These are phyloP conservation scores for Amanita rubescens DNA, from an alignment of 768 basidiomycete genomes.

Conservation along the genomic window DNA sequence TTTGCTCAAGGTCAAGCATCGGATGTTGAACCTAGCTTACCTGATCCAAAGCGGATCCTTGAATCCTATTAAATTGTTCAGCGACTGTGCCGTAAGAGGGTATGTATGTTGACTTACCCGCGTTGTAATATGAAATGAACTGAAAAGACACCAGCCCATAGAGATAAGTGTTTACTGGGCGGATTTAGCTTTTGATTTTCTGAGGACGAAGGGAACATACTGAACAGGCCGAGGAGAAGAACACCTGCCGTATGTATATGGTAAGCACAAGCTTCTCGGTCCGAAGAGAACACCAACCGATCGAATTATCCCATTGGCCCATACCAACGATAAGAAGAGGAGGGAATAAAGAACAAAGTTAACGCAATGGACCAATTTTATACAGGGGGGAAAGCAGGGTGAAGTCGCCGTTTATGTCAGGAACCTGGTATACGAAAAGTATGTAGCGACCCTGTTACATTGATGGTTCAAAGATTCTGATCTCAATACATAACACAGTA, in stretches of 20 bases:
- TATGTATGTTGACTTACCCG: constrained; percentile 18
- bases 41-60: constrained; percentile 31
- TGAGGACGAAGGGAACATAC: constrained; percentile 13
- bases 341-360: background rate
- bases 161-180: constrained; percentile 26
- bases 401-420: too few species aligned
- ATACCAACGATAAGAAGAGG: constrained; percentile 11
- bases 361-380: too few species aligned
- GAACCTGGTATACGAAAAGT: too few species aligned
- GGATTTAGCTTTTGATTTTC: background rate
- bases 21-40: constrained; percentile 12
- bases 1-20: too few species aligned
- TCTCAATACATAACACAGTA: too few species aligned
- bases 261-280: too few species aligned
- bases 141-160: constrained; percentile 37
- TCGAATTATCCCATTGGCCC: constrained; percentile 20
- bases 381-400: too few species aligned
- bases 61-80: constrained; percentile 19
- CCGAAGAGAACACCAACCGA: constrained; percentile 15
- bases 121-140: constrained; percentile 31
- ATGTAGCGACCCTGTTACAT: too few species aligned
- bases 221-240: constrained; percentile 22
- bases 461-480: too few species aligned
- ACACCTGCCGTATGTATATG: constrained; percentile 13
- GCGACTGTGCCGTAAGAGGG: too few species aligned